A percentile compares a stretch with the other conserved stretches of the same genome.
These are phyloP conservation scores for Teratosphaeria viscida DNA, from an alignment of 2,329 filamentous ascomycete species.

Conservation along the genomic window DNA sequence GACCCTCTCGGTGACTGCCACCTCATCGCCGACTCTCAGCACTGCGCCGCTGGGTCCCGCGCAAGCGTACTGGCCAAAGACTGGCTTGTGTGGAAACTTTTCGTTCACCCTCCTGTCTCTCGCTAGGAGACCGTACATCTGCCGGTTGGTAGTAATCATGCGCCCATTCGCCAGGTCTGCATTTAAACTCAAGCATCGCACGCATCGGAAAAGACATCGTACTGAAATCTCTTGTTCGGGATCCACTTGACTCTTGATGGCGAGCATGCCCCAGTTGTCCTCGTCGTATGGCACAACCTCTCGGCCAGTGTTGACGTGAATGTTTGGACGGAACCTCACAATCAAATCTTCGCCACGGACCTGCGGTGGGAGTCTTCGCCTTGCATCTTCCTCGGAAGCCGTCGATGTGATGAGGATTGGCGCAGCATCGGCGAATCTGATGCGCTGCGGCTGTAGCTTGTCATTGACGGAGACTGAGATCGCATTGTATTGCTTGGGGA, in stretches of 20 bases:
- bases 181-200: slow-evolving; percentile 23
- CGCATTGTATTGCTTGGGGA: slow-evolving; percentile 21
- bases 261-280: slow-evolving; percentile 23
- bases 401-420: slow-evolving; percentile 24
- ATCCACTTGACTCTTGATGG: slow-evolving; percentile 20
- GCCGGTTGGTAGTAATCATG: slow-evolving; percentile 24
- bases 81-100: slow-evolving; percentile 23
- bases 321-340: slow-evolving; percentile 23
- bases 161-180: slow-evolving; percentile 22
- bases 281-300: slow-evolving; percentile 23
- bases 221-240: slow-evolving; percentile 22
- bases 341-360: slow-evolving; percentile 23
- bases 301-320: slow-evolving; percentile 23
- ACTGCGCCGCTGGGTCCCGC: slow-evolving; percentile 25
- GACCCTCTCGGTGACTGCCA: slow-evolving; percentile 18
- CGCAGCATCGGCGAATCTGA: slow-evolving; percentile 25
- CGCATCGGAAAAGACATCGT: slow-evolving; percentile 21
- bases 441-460: slow-evolving; percentile 23
- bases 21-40: slow-evolving; percentile 23
- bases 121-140: slow-evolving; percentile 23
- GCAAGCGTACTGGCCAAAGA: slow-evolving; percentile 27
- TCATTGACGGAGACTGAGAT: slow-evolving; percentile 24
- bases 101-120: slow-evolving; percentile 24
- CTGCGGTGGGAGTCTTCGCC: slow-evolving; percentile 18
- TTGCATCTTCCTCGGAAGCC: slow-evolving; percentile 25